These are phyloP conservation scores for Podospora bellae-mahoneyi DNA, from an alignment of 495 filamentous ascomycete genomes.

Conservation along the genomic window DNA sequence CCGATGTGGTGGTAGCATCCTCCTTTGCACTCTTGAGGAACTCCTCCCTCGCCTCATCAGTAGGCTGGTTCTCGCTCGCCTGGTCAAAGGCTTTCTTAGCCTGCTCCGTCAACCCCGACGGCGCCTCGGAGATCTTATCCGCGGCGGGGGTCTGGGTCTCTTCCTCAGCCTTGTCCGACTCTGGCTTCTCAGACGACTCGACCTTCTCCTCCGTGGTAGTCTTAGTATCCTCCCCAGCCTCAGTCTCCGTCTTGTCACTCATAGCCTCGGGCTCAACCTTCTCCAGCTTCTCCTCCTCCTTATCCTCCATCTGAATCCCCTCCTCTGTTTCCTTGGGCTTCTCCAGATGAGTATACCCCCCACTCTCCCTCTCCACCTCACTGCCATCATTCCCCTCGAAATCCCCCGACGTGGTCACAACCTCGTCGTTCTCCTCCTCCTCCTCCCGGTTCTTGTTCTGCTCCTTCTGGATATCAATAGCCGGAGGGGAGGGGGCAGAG, in stretches of 20 bases:
- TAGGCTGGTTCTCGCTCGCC: conserved; percentile 30
- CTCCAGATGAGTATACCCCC: conserved; percentile 27
- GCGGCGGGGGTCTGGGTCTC: not conserved
- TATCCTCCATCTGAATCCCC: conserved; percentile 22
- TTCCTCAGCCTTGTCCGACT: not conserved
- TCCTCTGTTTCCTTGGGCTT: conserved; percentile 16
- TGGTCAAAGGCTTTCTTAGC: conserved; percentile 32
- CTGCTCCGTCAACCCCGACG: conserved; percentile 25
- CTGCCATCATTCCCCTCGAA: not conserved
- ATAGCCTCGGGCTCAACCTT: conserved; percentile 32
- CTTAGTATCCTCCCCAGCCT: conserved; percentile 12
- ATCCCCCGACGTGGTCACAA: not conserved
- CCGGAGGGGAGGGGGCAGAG: conserved; percentile 17
- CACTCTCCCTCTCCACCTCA: conserved; percentile 5
- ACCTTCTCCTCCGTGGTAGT: not conserved
- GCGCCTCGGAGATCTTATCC: conserved; percentile 4
- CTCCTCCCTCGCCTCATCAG: conserved; percentile 23
- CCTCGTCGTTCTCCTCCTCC: not conserved
- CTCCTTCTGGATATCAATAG: conserved; percentile 9
- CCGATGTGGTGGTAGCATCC: not conserved
- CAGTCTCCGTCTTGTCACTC: conserved; percentile 3
- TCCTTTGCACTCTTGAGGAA: conserved; percentile 26
- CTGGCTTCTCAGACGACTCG: conserved; percentile 16
- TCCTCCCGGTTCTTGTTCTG: not conserved
- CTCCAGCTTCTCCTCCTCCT: conserved; percentile 23